Conservation (phyloP, 345 rosid genomes). For the Salix suchowensis region DNA sequence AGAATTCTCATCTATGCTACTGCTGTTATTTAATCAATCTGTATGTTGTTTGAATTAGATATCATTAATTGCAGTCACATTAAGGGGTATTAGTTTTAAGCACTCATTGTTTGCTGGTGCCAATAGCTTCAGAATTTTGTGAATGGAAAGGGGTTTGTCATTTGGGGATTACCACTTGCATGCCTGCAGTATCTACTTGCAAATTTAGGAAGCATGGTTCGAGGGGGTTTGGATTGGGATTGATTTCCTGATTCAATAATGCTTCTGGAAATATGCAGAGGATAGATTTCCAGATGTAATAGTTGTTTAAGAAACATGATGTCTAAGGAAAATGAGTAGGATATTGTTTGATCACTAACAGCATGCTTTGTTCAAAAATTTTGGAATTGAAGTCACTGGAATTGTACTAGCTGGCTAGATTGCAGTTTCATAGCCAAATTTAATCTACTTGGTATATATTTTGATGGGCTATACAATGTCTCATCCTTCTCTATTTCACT, state of each 20-base stretch:
- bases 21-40: slow-evolving; percentile 7
- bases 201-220: too few species aligned
- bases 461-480: not conserved
- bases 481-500: not conserved
- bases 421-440: not conserved
- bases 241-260: too few species aligned
- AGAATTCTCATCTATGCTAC: slow-evolving; percentile 14
- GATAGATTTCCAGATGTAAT: too few species aligned
- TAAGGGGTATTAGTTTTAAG: not conserved
- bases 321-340: too few species aligned
- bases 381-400: not conserved
- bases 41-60: not conserved
- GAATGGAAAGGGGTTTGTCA: not conserved
- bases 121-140: not conserved
- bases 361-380: too few species aligned
- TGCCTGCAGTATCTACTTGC: not conserved
- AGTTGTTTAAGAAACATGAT: too few species aligned
- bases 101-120: not conserved
- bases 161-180: too few species aligned
- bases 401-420: not conserved
- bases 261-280: too few species aligned
- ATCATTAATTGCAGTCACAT: not conserved
- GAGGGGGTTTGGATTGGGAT: too few species aligned
- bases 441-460: not conserved
- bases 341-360: too few species aligned